Base-by-base conservation (phyloP, 345 rosid genomes). In the Toxicodendron radicans region DNA sequence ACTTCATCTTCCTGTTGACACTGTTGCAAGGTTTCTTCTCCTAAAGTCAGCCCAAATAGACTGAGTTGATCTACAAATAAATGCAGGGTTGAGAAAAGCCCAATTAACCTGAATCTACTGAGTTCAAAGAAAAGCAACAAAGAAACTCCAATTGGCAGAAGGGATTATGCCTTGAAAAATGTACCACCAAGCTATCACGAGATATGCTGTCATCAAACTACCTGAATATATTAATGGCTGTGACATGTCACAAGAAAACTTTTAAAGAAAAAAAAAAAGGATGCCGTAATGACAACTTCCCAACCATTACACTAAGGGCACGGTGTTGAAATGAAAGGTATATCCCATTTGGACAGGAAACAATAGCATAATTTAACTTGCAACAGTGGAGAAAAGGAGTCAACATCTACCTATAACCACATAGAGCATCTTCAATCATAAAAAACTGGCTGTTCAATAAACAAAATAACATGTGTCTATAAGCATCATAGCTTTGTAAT, bases 21-120 rank as follows among this genome's bases (percentile, higher is more conserved):
- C 12, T 24, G 43, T 18, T 9, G 16, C 41, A 70, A 23, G 30
- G 21, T 16, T 18, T 58, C 10, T 58, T 71, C 53, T 16, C 14
- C 5, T 18, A 3, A 2, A 18, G 54, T 17, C 12, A 68, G 24
- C 45, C 66, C 30, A 16, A 58, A 58, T 38, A 16, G 18, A 7
- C n/a, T 56, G 33, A 56, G 64, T 10, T 70, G 35, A 70, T 33
- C 11, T 16, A 24, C 32, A 33, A 68, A 53, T 33, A 68, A n/a
- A 68, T 35, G 73, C 49, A 68, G 35, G 14, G 38, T 57, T 69
- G 12, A 1, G 46, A 60, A 14, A 3, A 66, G 20, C 17, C 70
- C 20, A 57, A 56, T 14, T 38, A 70, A 21, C 7, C 24, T 14
- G 54, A 21, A 23, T 16, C 24, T 57, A 57, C 54, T 58, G 0